phyloP scores from a whole-genome alignment of 768 basidiomycete species.

The Tricholoma hemisulphureum region DNA sequence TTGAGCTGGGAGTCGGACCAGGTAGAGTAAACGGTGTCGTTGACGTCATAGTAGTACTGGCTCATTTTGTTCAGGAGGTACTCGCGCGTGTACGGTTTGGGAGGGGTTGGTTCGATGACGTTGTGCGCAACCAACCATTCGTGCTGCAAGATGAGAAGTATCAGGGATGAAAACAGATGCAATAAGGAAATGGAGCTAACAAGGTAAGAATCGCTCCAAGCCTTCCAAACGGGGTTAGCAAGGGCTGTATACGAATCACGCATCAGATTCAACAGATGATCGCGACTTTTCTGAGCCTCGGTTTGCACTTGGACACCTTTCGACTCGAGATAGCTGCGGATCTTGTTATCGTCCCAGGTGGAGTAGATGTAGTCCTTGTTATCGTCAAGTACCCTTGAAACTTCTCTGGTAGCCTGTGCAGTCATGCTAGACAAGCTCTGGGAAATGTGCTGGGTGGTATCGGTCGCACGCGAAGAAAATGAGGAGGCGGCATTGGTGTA shows the following conservation, averaged over 20 bases:
- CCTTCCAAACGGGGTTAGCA: conserved; percentile 68
- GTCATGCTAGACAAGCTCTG: conserved; percentile 40
- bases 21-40: conserved; percentile 54
- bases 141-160: conserved; percentile 46
- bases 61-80: conserved; percentile 67
- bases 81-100: conserved; percentile 53
- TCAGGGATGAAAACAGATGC: background rate
- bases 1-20: conserved; percentile 83
- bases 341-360: conserved; percentile 79
- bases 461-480: conserved; percentile 50
- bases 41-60: conserved; percentile 67
- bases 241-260: conserved; percentile 62
- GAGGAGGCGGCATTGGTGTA: conserved; percentile 61
- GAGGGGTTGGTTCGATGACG: conserved; percentile 60
- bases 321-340: conserved; percentile 71
- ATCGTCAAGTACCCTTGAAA: conserved; percentile 56
- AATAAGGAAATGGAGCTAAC: conserved; percentile 38
- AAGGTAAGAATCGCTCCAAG: conserved; percentile 85
- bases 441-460: conserved; percentile 38
- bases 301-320: conserved; percentile 67
- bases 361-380: conserved; percentile 87
- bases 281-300: conserved; percentile 52
- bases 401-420: conserved; percentile 54
- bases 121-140: conserved; percentile 83
- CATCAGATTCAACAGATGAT: conserved; percentile 71